Evolutionary conservation across 371 early-diverging fungal species (phyloP), one percentile per base, ranked within the genome.

Genomic region (Batkoa obscura): DNA sequence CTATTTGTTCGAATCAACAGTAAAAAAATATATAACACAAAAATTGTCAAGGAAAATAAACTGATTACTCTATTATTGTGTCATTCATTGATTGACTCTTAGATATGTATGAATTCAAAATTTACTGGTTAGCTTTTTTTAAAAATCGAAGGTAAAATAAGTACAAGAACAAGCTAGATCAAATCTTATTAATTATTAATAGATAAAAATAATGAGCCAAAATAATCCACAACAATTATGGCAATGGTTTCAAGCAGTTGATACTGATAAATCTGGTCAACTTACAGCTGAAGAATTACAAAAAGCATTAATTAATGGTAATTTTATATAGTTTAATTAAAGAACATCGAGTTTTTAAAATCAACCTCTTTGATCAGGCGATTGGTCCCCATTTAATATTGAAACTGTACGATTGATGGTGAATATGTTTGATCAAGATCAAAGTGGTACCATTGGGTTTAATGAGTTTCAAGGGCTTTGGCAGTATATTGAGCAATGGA

Each of bases 391-490:
- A 8, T 82, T 81, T 72, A 78, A 75, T 59, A 68, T 75, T 36
- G 69, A 72, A 35, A 72, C 72, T 0, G 68, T 72, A 3, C 65
- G 68, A 6, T 38, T 72, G 58, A 65, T 72, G 66, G 60, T 72
- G 52, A 66, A 77, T 59, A 65, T 83, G 66, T 83, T 79, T 41
- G 81, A 80, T 52, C 56, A 60, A 58, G 73, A 70, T 52, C 67
- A 69, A 30, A 64, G 57, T 39, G 87, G 88, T 17, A 78, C 75
- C 8, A 79, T 88, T 47, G 66, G 72, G 39, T 86, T 86, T 62
- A 74, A 80, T 58, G 88, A 90, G 57, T 90, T 90, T 64, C 60
- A 73, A 60, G 84, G 83, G 8, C 67, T 90, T 39, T 82, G 80
- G 80, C 70, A 71, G 59, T 82, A 82, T 60, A 80, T 82, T 55